Evolutionary conservation across 768 basidiomycete species (phyloP), one percentile per base, ranked within the genome.

Genomic region (Rubroboletus satanas): DNA sequence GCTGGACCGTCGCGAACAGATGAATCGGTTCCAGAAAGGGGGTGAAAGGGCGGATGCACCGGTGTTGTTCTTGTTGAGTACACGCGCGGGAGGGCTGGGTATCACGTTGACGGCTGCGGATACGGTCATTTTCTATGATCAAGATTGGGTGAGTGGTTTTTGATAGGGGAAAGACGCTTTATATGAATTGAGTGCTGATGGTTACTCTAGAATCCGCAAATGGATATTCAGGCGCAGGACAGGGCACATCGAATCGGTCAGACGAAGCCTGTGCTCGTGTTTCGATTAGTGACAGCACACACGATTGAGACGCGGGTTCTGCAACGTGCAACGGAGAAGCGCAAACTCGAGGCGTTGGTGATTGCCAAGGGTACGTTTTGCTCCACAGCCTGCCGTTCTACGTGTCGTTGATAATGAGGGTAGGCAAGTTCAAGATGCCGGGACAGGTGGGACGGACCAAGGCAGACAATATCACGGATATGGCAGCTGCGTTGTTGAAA

Each of bases 181-280:
- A 11, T 47, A 17, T 36, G 47, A 35, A 26, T 12, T 3, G 10
- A n/a, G 33, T 44, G 46, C 56, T 63, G 17, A 64, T 35, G n/a
- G 48, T 2, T 43, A 33, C 28, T 51, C 15, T 58, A 92, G 90
- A 93, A 92, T 63, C 94, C 95, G 0, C 95, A 97, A 74, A 94
- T 95, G 85, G 96, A 99, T 60, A 77, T 90, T 3, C 96, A 99
- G 73, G 96, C 96, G 0, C 91, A 94, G 67, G 96, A 97, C 62
- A 81, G 96, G 35, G 94, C 94, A 0, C 96, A 99, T 71, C 84
- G 97, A 11, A 98, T 99, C 45, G 96, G 96, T 2, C 96, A 98
- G 73, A 97, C 84, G 29, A 85, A 77, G 60, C 93, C 93, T 1
- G 93, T 97, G 49, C 77, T 97, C 42, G 85, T 97, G 54, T 96